Evolutionary conservation across 495 filamentous ascomycete genomes (phyloP), one percentile per base, ranked within the genome.

Genomic region (Bombardia bombarda): DNA sequence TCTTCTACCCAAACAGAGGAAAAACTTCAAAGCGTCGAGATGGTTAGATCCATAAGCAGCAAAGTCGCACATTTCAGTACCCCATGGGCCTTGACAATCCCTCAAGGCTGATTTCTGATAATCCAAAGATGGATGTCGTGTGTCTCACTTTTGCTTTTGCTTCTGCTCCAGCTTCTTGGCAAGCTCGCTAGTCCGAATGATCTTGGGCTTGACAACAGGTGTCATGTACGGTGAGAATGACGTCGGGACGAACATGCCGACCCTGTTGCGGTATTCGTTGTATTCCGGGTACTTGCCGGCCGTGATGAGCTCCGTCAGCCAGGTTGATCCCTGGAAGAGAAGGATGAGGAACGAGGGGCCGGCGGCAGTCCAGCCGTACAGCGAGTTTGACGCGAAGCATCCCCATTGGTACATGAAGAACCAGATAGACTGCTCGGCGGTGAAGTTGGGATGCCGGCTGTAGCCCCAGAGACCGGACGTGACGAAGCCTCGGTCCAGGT

Each of bases 341-440:
- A 80, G 52, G 22, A 94, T 55, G 49, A 90, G 85, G 19, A 70
- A 67, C 4, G 86, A 10, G 0, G 81, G 70, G 10, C 90, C 92
- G n/a, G 78, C 47, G 14, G 73, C 77, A 3, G 83, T 77, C 90
- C 90, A 99, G 62, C 83, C 89, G 59, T 77, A 79, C 36, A 79
- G 73, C 7, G 67, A 75, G 28, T 80, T 74, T 14, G 82, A 85
- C 43, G 76, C 72, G 58, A 71, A 87, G 63, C 82, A 87, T 47
- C 73, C 75, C 92, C 92, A 99, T 45, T 83, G 72, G 59, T 97
- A 97, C 43, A 96, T 57, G 20, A 75, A 57, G 26, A 94, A 62
- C 93, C 93, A 99, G 57, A 97, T 79, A 21, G 81, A 74, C 66
- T 97, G 90, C 63, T 99, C 93, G 30, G 86, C 84, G 21, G 82